phyloP scores from a whole-genome alignment of 1,284 basidiomycete species.

The Paramarasmius palmivorus region DNA sequence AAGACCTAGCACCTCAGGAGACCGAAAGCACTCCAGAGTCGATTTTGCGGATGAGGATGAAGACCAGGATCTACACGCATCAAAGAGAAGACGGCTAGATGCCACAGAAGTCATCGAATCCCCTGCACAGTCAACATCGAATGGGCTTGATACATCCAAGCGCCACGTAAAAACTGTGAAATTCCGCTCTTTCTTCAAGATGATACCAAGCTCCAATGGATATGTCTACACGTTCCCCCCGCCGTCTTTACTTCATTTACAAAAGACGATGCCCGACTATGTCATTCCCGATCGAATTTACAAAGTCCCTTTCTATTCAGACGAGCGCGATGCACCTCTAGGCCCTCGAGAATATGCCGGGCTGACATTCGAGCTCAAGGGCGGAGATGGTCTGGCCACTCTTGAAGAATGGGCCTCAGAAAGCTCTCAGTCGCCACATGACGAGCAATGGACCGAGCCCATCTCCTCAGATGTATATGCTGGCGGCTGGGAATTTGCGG shows the following conservation, averaged over 20 bases:
- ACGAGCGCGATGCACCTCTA: constrained; percentile 69
- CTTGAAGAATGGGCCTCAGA: constrained; percentile 53
- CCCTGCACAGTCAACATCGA: not conserved
- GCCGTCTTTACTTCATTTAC: constrained; percentile 55
- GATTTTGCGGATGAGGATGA: no score
- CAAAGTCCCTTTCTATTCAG: constrained; percentile 78
- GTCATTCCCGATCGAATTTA: constrained; percentile 70
- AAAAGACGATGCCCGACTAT: constrained; percentile 50
- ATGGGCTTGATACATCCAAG: no score
- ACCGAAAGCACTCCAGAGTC: no score
- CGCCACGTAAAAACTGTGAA: constrained; percentile 17
- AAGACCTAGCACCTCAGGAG: no score
- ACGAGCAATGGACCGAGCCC: constrained; percentile 4
- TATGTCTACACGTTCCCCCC: constrained; percentile 58
- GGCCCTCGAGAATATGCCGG: constrained; percentile 81
- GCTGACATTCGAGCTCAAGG: constrained; percentile 69
- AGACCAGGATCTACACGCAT: no score
- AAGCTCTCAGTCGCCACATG: constrained; percentile 2
- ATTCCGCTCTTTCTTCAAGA: constrained; percentile 23
- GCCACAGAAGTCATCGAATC: not conserved
- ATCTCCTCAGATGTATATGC: constrained; percentile 4
- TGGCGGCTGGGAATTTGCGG: constrained; percentile 79
- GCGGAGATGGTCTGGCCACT: constrained; percentile 49
- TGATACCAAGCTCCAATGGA: constrained; percentile 28
- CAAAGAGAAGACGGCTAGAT: no score